Evolutionary conservation across 352 stramenopile species (phyloP).

Genomic region (Phytopythium aichiense): DNA sequence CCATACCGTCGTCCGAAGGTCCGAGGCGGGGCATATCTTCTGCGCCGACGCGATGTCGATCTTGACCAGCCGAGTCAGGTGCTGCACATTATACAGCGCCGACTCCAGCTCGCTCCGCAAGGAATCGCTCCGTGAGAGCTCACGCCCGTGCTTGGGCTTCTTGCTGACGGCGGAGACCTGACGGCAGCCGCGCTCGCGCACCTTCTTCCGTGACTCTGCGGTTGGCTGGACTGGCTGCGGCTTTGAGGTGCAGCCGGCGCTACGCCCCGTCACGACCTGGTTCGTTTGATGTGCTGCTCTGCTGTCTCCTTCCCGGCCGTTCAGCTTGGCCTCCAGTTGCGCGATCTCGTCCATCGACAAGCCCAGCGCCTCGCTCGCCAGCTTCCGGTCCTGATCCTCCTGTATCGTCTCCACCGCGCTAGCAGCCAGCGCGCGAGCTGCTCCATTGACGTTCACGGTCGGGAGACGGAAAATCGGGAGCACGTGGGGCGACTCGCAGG

Average conservation of each 20-base stretch:
- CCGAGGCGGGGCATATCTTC: constrained; percentile 57
- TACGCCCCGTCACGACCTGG: neutral
- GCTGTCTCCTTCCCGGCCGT: constrained; percentile 13
- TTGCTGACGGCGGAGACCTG: neutral
- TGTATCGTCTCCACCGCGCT: constrained; percentile 44
- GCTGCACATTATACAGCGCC: constrained; percentile 56
- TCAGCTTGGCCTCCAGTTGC: constrained; percentile 50
- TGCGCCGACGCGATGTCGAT: constrained; percentile 68
- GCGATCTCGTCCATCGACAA: constrained; percentile 67
- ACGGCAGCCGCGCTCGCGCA: neutral
- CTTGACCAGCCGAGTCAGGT: constrained; percentile 65
- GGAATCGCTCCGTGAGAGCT: constrained; percentile 6
- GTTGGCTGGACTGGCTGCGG: neutral
- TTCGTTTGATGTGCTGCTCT: neutral
- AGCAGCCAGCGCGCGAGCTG: constrained; percentile 25
- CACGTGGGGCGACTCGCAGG: constrained; percentile 26
- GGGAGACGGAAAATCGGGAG: constrained; percentile 72
- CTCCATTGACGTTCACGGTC: constrained; percentile 42
- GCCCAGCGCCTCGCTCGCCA: constrained; percentile 59
- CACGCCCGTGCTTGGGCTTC: neutral
- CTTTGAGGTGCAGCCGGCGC: neutral
- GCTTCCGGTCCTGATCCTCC: constrained; percentile 47
- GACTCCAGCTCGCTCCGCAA: constrained; percentile 56
- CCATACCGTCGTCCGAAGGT: constrained; percentile 48
- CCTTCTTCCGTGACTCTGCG: neutral